Conservation (phyloP, 2,329 filamentous ascomycete genomes). For the Fusarium camptoceras region DNA sequence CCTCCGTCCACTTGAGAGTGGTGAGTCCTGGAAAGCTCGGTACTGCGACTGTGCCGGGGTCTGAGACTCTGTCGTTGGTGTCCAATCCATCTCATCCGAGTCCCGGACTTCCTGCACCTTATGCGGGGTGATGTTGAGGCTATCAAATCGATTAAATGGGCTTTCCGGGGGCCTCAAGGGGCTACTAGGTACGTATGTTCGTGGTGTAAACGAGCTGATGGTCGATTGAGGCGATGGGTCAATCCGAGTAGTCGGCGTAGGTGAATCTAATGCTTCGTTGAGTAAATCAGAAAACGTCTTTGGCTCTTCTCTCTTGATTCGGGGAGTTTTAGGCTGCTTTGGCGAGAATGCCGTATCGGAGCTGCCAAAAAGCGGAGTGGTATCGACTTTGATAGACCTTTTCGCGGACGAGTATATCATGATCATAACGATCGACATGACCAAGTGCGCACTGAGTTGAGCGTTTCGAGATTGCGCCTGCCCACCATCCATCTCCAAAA, state of each 20-base stretch:
- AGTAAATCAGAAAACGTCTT: constrained; percentile 59
- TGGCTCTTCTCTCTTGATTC: constrained; percentile 48
- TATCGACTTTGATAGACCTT: constrained; percentile 66
- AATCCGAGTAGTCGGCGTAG: constrained; percentile 21
- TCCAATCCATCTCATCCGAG: constrained; percentile 79
- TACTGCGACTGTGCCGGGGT: constrained; percentile 51
- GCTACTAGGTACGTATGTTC: constrained; percentile 32
- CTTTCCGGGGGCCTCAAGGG: constrained; percentile 22
- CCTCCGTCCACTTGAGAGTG: constrained; percentile 55
- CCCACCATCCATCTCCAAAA: constrained; percentile 56
- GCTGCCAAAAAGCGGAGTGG: constrained; percentile 63
- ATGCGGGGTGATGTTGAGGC: constrained; percentile 33
- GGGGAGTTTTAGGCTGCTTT: constrained; percentile 39
- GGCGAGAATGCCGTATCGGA: constrained; percentile 42
- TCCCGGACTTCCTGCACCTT: constrained; percentile 49
- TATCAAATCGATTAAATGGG: constrained; percentile 23
- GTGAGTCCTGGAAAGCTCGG: constrained; percentile 64
- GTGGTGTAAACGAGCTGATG: constrained; percentile 30
- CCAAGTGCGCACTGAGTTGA: constrained; percentile 64
- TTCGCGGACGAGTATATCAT: constrained; percentile 60
- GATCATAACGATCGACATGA: constrained; percentile 64
- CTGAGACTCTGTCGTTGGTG: constrained; percentile 69
- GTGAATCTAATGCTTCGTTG: constrained; percentile 51
- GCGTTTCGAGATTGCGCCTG: constrained; percentile 54
- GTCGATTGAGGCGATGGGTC: constrained; percentile 27